Conservation (phyloP, 768 basidiomycete species). For the Clavaria fumosa region DNA sequence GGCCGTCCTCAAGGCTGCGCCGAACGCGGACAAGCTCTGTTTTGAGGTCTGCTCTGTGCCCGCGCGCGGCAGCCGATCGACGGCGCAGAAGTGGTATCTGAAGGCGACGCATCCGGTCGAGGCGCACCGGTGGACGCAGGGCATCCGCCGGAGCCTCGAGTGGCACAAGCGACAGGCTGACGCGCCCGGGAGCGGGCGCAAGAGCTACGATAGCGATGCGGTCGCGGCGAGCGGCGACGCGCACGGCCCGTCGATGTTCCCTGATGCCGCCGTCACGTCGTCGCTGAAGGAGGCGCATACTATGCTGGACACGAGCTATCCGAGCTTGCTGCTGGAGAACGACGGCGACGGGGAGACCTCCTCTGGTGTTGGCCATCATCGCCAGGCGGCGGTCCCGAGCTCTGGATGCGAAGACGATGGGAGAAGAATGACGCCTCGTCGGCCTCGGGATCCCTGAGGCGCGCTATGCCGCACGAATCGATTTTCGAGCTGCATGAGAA, state of each 20-base stretch:
- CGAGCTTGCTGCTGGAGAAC: background rate
- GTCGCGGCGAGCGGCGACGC: background rate
- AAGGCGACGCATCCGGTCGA: conserved; percentile 82
- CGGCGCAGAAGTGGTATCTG: conserved; percentile 64
- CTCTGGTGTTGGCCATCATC: no score
- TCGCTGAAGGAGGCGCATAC: background rate
- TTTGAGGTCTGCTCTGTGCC: conserved; percentile 70
- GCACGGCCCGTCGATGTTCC: no score
- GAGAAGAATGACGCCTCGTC: conserved; percentile 21
- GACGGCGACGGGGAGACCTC: conserved; percentile 1
- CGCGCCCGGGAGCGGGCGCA: conserved; percentile 16
- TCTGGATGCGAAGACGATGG: conserved; percentile 15
- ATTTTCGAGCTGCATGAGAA: conserved; percentile 56
- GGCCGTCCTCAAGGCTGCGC: conserved; percentile 43
- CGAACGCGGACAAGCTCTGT: conserved; percentile 42
- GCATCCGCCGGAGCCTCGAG: conserved; percentile 61
- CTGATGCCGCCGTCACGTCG: no score
- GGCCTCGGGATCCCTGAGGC: conserved; percentile 24
- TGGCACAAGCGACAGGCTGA: conserved; percentile 42
- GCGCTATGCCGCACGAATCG: conserved; percentile 38
- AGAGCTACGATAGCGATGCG: conserved; percentile 33
- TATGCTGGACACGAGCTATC: no score
- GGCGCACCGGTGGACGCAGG: conserved; percentile 74
- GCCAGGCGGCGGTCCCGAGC: conserved; percentile 11
- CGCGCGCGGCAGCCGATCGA: conserved; percentile 28